Evolutionary conservation across 2,329 filamentous ascomycete species (phyloP).

Genomic region (Aspergillus piperis): DNA sequence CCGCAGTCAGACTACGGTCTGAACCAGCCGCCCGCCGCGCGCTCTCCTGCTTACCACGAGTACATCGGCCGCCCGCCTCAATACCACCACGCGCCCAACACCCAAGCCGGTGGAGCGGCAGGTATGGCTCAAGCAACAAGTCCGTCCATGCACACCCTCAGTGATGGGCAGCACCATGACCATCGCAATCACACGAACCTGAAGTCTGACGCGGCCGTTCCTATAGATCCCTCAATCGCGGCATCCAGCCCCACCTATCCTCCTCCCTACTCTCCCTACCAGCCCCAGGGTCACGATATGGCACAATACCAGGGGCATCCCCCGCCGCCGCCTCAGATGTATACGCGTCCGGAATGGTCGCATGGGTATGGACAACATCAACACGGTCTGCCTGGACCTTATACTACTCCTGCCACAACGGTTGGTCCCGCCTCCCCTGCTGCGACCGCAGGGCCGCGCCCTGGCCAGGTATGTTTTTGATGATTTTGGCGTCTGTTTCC

Average conservation of each 20-base stretch:
- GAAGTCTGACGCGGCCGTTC: slow-evolving; percentile 95
- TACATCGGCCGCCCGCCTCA: slow-evolving; percentile 74
- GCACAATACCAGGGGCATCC: slow-evolving; percentile 62
- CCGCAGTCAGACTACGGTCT: slow-evolving; percentile 87
- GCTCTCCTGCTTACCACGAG: slow-evolving; percentile 82
- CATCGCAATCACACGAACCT: slow-evolving; percentile 68
- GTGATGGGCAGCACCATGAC: slow-evolving; percentile 72
- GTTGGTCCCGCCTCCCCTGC: slow-evolving; percentile 62
- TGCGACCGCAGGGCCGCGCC: slow-evolving; percentile 61
- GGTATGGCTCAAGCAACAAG: slow-evolving; percentile 99
- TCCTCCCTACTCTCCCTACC: slow-evolving; percentile 84
- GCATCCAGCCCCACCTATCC: slow-evolving; percentile 89
- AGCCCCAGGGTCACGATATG: slow-evolving; percentile 81
- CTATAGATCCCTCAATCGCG: slow-evolving; percentile 98
- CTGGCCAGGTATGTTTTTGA: slow-evolving; percentile 61
- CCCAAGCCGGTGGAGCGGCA: slow-evolving; percentile 72
- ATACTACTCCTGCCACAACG: slow-evolving; percentile 56
- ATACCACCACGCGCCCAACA: slow-evolving; percentile 73
- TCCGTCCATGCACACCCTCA: slow-evolving; percentile 82
- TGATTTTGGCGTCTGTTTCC: slow-evolving; percentile 37
- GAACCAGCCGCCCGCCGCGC: slow-evolving; percentile 71
- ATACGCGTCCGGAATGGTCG: slow-evolving; percentile 50
- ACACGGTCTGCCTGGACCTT: slow-evolving; percentile 51
- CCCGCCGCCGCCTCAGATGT: slow-evolving; percentile 50
- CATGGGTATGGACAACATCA: slow-evolving; percentile 49